phyloP scores from a whole-genome alignment of 1,284 basidiomycete species.

The Cutaneotrichosporon dermatis region DNA sequence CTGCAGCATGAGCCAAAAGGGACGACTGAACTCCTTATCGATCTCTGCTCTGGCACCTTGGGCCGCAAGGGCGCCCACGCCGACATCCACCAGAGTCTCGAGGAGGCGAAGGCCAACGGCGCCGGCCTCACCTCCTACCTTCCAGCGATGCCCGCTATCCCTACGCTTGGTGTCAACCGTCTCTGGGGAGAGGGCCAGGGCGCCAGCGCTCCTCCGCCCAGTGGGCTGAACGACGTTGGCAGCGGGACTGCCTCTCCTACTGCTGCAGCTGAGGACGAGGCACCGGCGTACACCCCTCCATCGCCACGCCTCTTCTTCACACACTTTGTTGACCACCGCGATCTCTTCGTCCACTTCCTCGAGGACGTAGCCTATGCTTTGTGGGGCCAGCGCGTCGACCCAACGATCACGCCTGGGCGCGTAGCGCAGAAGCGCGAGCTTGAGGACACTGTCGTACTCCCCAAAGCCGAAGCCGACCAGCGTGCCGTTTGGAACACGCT shows the following conservation, averaged over 20 bases:
- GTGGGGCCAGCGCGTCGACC: conserved; percentile 72
- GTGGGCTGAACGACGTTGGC: not conserved
- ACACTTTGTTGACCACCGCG: conserved; percentile 86
- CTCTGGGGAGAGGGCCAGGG: conserved; percentile 20
- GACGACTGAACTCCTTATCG: conserved; percentile 85
- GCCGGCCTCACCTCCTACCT: conserved; percentile 74
- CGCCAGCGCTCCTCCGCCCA: not conserved
- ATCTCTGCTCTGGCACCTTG: conserved; percentile 73
- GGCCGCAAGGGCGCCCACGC: conserved; percentile 26
- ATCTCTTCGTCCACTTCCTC: conserved; percentile 78
- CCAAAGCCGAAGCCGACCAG: conserved; percentile 64
- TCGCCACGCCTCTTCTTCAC: conserved; percentile 87
- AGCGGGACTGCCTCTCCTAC: not conserved
- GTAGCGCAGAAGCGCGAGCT: conserved; percentile 11
- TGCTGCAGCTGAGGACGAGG: conserved; percentile 1
- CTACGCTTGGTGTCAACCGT: conserved; percentile 57
- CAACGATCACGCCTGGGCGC: not conserved
- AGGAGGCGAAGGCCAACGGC: conserved; percentile 35
- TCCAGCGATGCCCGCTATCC: not conserved
- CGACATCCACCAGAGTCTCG: conserved; percentile 11
- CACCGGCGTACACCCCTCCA: conserved; percentile 56
- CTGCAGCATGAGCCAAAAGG: conserved; percentile 75
- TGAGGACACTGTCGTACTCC: conserved; percentile 48
- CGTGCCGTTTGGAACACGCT: conserved; percentile 92
- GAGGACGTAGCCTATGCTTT: conserved; percentile 76